Percentiles rank a stretch among this genome's conserved stretches.
phyloP scores from a whole-genome alignment of 148 eudicot species.

The Camellia sinensis region DNA sequence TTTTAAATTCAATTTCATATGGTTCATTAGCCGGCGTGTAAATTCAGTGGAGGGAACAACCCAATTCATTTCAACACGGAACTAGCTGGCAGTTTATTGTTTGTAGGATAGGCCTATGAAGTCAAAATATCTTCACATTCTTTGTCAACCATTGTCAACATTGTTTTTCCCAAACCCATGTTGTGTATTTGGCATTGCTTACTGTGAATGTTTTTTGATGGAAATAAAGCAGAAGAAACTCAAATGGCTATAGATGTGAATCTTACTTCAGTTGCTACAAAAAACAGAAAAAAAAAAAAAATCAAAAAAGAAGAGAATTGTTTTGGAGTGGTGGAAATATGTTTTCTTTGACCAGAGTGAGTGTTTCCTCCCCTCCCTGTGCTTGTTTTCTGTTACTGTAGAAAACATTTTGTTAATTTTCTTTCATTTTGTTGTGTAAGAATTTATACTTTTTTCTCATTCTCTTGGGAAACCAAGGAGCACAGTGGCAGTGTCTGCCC shows the following conservation, averaged over 20 bases:
- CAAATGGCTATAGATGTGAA: not conserved
- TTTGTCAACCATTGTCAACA: not conserved
- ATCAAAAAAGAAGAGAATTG: not conserved
- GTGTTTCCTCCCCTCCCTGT: not conserved
- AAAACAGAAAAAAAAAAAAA: not conserved
- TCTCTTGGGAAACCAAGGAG: no score
- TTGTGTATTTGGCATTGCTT: not conserved
- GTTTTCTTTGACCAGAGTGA: not conserved
- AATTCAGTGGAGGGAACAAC: not conserved
- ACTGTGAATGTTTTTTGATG: not conserved
- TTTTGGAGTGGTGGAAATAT: not conserved
- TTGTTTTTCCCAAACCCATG: not conserved
- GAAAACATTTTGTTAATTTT: not conserved
- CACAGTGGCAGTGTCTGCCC: no score
- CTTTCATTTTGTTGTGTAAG: no score
- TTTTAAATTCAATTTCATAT: slow-evolving; percentile 33
- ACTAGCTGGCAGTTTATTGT: not conserved
- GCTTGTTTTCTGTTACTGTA: not conserved
- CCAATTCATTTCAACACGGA: not conserved
- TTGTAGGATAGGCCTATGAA: not conserved
- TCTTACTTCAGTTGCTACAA: not conserved
- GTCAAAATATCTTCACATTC: not conserved
- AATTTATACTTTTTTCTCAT: no score
- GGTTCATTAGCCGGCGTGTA: not conserved
- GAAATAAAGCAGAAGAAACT: not conserved